Conservation (phyloP, 768 basidiomycete species). For the Strobilomyces echinocephalus region DNA sequence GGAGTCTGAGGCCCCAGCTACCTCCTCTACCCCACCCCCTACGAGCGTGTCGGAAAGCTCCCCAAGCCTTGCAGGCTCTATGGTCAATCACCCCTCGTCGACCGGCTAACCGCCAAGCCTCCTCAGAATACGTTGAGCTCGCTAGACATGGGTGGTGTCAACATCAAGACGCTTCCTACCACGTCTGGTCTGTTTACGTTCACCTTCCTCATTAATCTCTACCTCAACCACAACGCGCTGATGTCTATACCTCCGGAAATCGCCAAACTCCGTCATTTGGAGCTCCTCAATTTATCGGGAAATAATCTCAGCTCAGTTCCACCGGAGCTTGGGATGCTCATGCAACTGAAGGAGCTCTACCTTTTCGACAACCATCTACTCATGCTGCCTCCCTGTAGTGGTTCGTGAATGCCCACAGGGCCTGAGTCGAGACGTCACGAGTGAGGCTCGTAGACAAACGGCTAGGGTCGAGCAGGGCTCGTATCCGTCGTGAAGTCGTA, state of each 20-base stretch:
- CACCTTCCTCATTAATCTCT: conserved; percentile 90
- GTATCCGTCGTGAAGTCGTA: too few relatives aligned
- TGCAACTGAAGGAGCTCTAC: conserved; percentile 84
- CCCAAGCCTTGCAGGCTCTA: conserved; percentile 30
- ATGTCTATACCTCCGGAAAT: conserved; percentile 77
- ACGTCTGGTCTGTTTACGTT: conserved; percentile 75
- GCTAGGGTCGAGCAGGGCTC: too few relatives aligned
- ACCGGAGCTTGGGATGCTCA: conserved; percentile 86
- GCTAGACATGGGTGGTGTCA: conserved; percentile 94
- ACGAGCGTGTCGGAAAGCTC: conserved; percentile 32
- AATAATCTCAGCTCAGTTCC: conserved; percentile 78
- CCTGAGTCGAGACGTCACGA: too few relatives aligned
- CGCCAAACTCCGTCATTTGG: conserved; percentile 76
- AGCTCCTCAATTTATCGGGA: conserved; percentile 86
- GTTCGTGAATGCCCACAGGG: too few relatives aligned
- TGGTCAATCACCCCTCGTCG: conserved; percentile 64
- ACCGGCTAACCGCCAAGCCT: conserved; percentile 63
- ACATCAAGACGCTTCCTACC: conserved; percentile 84
- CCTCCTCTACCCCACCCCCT: conserved; percentile 29
- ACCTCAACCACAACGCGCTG: conserved; percentile 93
- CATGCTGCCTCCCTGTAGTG: conserved; percentile 76
- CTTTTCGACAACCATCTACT: conserved; percentile 94
- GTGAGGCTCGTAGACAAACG: too few relatives aligned
- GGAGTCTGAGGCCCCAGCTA: conserved; percentile 27
- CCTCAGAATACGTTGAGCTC: conserved; percentile 83